Conservation (phyloP, 352 stramenopile genomes). For the Phytophthora tentaculata region DNA sequence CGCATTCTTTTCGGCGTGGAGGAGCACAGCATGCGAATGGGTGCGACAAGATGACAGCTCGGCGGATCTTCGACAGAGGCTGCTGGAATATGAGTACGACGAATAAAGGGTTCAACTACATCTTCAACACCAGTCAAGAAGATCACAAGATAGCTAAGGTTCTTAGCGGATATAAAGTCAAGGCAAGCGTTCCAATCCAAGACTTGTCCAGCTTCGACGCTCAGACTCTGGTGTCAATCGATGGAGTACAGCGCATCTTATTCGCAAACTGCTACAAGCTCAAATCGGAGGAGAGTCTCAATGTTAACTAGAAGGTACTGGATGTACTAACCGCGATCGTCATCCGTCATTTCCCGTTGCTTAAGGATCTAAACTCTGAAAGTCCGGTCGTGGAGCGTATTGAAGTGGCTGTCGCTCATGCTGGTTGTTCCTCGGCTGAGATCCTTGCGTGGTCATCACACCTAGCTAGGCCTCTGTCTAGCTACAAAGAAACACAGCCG, state of each 20-base stretch:
- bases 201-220: not conserved
- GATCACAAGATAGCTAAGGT: not conserved
- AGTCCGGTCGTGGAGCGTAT: too few relatives aligned
- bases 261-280: too few relatives aligned
- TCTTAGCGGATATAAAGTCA: not conserved
- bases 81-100: not conserved
- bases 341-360: too few relatives aligned
- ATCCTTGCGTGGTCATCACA: too few relatives aligned
- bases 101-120: slow-evolving; percentile 2
- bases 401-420: too few relatives aligned
- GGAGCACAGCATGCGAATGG: not conserved
- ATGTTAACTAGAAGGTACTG: too few relatives aligned
- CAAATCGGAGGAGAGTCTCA: too few relatives aligned
- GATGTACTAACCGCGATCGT: too few relatives aligned
- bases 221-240: too few relatives aligned
- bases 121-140: not conserved
- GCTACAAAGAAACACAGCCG: not conserved
- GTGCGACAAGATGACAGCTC: not conserved
- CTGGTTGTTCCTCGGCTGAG: too few relatives aligned
- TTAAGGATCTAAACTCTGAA: too few relatives aligned
- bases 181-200: not conserved
- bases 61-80: not conserved
- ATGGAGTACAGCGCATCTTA: too few relatives aligned
- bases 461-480: not conserved
- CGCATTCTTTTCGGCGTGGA: not conserved